phyloP scores from a whole-genome alignment of 768 basidiomycete species.

The Lentinula sp. region DNA sequence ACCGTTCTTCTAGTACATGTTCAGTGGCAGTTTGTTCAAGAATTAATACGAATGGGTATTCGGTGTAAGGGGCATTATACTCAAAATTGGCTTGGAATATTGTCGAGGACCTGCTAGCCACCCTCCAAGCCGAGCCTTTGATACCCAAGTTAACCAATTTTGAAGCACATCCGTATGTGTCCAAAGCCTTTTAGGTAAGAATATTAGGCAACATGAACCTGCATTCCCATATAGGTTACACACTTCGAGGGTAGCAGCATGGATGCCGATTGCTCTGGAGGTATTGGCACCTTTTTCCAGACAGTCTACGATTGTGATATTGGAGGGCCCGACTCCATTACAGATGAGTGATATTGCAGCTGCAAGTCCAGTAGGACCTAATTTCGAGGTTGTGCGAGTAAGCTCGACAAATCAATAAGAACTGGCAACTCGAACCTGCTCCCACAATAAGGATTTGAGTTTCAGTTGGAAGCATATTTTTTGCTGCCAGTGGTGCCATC shows the following conservation, averaged over 20 bases:
- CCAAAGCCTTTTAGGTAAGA: constrained; percentile 23
- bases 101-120: constrained; percentile 15
- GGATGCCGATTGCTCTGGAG: constrained; percentile 37
- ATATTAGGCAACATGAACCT: not conserved
- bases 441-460: constrained; percentile 11
- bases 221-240: not conserved
- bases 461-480: not conserved
- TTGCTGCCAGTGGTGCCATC: too few species aligned
- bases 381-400: not conserved
- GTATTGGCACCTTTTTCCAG: constrained; percentile 21
- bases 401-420: not conserved
- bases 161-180: constrained; percentile 27
- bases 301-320: constrained; percentile 35
- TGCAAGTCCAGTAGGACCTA: constrained; percentile 12
- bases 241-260: constrained; percentile 43
- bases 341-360: constrained; percentile 31
- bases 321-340: constrained; percentile 20
- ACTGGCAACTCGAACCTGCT: not conserved
- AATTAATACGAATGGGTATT: constrained; percentile 27
- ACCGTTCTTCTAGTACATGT: constrained; percentile 23
- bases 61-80: constrained; percentile 24
- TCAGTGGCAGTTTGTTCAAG: constrained; percentile 35
- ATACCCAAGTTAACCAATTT: constrained; percentile 23
- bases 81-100: constrained; percentile 15
- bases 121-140: constrained; percentile 12